Conservation (phyloP, 768 basidiomycete genomes). For the Suillus tomentosus region DNA sequence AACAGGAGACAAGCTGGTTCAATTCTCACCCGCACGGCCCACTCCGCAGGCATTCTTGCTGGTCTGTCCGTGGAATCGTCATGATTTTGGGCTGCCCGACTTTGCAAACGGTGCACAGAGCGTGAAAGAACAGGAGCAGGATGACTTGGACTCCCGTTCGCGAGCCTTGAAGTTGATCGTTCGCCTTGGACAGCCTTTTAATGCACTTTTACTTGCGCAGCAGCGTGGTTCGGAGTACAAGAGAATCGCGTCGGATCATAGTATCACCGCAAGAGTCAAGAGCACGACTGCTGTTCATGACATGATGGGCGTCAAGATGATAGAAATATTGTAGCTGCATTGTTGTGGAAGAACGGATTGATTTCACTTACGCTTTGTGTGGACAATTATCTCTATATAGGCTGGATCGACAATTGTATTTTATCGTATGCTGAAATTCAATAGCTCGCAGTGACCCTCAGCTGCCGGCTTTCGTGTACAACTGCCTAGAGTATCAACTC, state of each 20-base stretch:
- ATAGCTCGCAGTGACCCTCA: too few species aligned
- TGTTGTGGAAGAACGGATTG: too few species aligned
- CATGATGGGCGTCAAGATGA: not conserved
- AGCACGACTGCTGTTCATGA: slow-evolving; percentile 1
- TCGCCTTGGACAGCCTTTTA: not conserved
- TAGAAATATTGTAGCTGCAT: not conserved
- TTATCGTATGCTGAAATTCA: too few species aligned
- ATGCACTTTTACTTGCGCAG: not conserved
- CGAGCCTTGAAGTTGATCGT: not conserved
- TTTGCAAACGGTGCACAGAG: not conserved
- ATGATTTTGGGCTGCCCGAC: slow-evolving; percentile 1
- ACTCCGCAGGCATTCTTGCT: not conserved
- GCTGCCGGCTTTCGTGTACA: too few species aligned
- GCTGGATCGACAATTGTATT: too few species aligned
- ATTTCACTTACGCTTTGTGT: too few species aligned
- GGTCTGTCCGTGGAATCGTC: not conserved
- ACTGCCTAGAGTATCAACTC: too few species aligned
- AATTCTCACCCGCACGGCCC: not conserved
- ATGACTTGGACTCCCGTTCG: not conserved
- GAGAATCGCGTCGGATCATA: not conserved
- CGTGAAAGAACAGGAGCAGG: not conserved
- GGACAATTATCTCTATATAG: too few species aligned
- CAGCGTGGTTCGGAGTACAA: not conserved
- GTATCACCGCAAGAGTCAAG: not conserved
- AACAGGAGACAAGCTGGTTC: not conserved